Base-by-base conservation (phyloP, 2,329 filamentous ascomycete species). In the Lachnellula arida region DNA sequence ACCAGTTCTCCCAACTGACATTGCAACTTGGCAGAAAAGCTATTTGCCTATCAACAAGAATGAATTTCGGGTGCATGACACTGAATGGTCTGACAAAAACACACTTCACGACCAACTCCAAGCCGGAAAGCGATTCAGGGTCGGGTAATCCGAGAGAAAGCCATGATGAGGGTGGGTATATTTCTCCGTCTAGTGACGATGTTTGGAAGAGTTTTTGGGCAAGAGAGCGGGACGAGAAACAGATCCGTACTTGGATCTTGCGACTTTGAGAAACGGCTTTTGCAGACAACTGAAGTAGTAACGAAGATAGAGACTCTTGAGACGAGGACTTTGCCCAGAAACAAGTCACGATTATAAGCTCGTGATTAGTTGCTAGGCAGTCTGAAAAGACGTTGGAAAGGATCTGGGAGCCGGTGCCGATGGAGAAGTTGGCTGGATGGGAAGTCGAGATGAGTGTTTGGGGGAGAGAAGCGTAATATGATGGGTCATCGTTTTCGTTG, bases 31-130 rank as follows among this genome's bases (percentile, higher is more conserved):
- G 89, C 9, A 94, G 71, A 64, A 87, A 86, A 0, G 87, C 87
- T 2, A 73, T 77, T 34, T 75, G 70, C 0, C 86, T 79, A 68
- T 95, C 90, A 1, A 93, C 71, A 14, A 94, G 77, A 39, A 93
- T 77, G 63, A 89, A 93, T 66, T 95, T 95, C 0, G 89, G 87
- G 67, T 95, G 90, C 84, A 94, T 88, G n/a, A 95, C 86, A 65
- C 88, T 90, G 57, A 94, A 85, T 0, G 90, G 90, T 2, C 85
- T 75, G 60, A 93, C 84, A 71, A 95, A 95, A 7, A 93, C 76
- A 60, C 85, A 90, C 74, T 91, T 92, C 54, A 91, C 81, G 0
- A 78, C 75, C 35, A 95, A 67, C 51, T 91, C 81, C 17, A 95
- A 78, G 2, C 82, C 82, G 0, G 73, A 76, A 2, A 86, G 68